These are phyloP conservation scores for Aspergillus tamarii DNA, from an alignment of 2,329 filamentous ascomycete species.

Conservation along the genomic window DNA sequence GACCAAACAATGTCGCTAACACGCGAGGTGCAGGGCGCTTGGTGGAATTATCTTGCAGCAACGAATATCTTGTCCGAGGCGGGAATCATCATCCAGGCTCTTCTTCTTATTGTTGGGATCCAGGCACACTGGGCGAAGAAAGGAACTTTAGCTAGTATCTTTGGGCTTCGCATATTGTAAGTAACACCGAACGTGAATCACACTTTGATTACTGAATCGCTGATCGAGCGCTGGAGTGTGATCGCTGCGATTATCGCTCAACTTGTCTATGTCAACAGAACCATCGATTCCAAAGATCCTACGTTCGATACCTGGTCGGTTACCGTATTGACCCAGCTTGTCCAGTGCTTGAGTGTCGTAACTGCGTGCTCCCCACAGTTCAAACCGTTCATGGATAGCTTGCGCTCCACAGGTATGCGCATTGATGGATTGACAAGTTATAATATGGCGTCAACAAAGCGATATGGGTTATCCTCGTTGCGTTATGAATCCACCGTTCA, in stretches of 20 bases:
- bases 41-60: slow-evolving; percentile 30
- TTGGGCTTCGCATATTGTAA: slow-evolving; percentile 2
- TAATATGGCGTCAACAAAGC: not conserved
- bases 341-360: not conserved
- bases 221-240: not conserved
- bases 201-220: not conserved
- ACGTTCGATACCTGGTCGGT: not conserved
- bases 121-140: not conserved
- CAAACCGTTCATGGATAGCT: not conserved
- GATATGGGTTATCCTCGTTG: not conserved
- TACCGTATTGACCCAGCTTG: not conserved
- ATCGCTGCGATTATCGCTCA: not conserved
- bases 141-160: not conserved
- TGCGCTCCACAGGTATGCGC: not conserved
- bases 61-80: slow-evolving; percentile 30
- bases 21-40: slow-evolving; percentile 19
- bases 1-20: not conserved
- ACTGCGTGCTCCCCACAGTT: not conserved
- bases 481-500: not conserved
- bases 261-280: not conserved
- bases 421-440: not conserved
- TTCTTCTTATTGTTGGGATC: not conserved
- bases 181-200: not conserved
- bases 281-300: not conserved
- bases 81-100: slow-evolving; percentile 20